These are phyloP conservation scores for Verticillium tricorpus DNA, from an alignment of 2,329 filamentous ascomycete genomes.

Conservation along the genomic window DNA sequence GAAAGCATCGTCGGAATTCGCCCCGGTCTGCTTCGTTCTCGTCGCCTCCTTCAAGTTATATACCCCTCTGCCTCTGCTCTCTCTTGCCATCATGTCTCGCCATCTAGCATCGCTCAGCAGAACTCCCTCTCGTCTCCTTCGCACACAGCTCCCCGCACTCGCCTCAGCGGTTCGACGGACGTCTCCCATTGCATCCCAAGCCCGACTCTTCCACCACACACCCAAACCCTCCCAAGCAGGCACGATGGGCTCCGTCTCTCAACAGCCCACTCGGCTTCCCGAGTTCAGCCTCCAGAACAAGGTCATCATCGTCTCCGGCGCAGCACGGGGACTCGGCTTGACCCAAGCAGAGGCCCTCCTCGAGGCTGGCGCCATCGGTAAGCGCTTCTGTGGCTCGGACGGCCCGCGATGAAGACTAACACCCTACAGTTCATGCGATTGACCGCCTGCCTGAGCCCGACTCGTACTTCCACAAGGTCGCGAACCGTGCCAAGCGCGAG, in stretches of 20 bases:
- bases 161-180: not conserved
- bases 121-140: not conserved
- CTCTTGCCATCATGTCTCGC: conserved; percentile 1
- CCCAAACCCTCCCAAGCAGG: not conserved
- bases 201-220: not conserved
- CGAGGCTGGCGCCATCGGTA: conserved; percentile 66
- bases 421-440: conserved; percentile 53
- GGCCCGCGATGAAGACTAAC: conserved; percentile 16
- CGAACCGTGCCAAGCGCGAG: conserved; percentile 57
- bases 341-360: conserved; percentile 74
- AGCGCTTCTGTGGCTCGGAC: not conserved
- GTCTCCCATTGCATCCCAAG: not conserved
- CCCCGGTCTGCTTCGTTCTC: not conserved
- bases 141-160: not conserved
- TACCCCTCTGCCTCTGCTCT: not conserved
- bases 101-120: not conserved
- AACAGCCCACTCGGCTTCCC: conserved; percentile 39
- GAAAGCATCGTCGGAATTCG: not conserved
- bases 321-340: conserved; percentile 70
- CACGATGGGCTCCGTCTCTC: conserved; percentile 1
- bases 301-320: conserved; percentile 73
- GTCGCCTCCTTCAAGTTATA: not conserved
- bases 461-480: conserved; percentile 61
- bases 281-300: conserved; percentile 74
- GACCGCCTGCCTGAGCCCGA: conserved; percentile 51